Base-by-base conservation (phyloP, 2,329 filamentous ascomycete genomes). In the Cladosporium oxysporum region DNA sequence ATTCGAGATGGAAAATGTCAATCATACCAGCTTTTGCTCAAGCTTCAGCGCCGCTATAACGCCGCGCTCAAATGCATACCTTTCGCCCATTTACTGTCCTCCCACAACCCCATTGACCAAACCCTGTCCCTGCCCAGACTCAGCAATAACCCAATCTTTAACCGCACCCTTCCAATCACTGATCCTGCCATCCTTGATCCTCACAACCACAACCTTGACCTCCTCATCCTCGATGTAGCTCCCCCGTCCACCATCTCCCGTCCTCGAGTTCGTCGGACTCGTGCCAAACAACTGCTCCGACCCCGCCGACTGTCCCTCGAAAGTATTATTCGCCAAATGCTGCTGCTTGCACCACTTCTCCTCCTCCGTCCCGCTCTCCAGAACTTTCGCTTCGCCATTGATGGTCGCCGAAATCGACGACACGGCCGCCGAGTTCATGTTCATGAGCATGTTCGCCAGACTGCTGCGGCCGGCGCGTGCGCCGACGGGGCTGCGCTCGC, bases 121-220 rank as follows among this genome's bases (percentile, higher is more conserved):
- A 8, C 49, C 33, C 5, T 23, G 37, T 11, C 18, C 28, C 23
- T 55, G 61, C 3, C 50, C 61, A 63, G 61, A 50, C 47, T 66
- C 64, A 21, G 58, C 59, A 49, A 66, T 57, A 33, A 74, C 75
- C 87, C 88, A 98, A 76, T 98, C 94, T 72, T 90, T 87, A 5
- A 98, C 92, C 16, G 88, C 87, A n/a, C 95, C 94, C 81, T 97
- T 97, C 91, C 91, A 97, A 77, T 97, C 95, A 70, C 91, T 93
- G 73, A 96, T 96, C 73, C 93, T 86, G 58, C 95, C 93, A 76
- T 93, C 91, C 72, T 85, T 86, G 71, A 98, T 92, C 72, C 85
- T 87, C 8, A 98, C 95, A 6, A 94, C 86, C 37, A 98, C 92
- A 7, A 97, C 93, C 58, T 91, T 85, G 1, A 96, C 93, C 76